Conservation (phyloP, 139 green algal species). For the Coelastrella sp. region DNA sequence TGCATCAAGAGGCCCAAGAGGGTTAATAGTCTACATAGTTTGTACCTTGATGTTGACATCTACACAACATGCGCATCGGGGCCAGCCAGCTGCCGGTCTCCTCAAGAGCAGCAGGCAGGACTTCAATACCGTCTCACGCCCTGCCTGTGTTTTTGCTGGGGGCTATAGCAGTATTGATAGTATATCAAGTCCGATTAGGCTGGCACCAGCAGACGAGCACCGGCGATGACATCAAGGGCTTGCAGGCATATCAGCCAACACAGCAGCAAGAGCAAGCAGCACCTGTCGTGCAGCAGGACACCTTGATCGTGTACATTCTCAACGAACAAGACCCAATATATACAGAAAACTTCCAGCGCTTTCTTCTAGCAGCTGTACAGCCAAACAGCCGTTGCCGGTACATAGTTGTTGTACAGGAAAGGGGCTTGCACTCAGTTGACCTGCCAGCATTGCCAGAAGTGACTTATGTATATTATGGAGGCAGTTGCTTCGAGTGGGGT, state of each 20-base stretch:
- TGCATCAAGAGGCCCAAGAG: too few species aligned
- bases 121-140: background rate
- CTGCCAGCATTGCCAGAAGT: background rate
- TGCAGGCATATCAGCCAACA: background rate
- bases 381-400: slow-evolving; percentile 5
- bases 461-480: slow-evolving; percentile 18
- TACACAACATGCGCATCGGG: background rate
- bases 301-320: slow-evolving; percentile 28
- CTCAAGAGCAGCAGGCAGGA: background rate
- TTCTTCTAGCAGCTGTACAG: slow-evolving; percentile 27
- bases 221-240: background rate
- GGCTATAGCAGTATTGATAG: background rate
- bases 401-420: slow-evolving; percentile 24
- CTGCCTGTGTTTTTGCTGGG: slow-evolving; percentile 6
- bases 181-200: background rate
- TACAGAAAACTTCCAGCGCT: slow-evolving; percentile 30
- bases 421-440: background rate
- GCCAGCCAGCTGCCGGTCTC: background rate
- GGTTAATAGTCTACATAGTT: too few species aligned
- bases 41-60: too few species aligned
- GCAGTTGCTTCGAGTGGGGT: slow-evolving; percentile 27
- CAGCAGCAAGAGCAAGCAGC: background rate
- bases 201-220: background rate
- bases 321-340: slow-evolving; percentile 18
- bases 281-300: background rate